These are phyloP conservation scores for Tinospora cordifolia DNA, from an alignment of 164 flowering plant species.

Conservation along the genomic window DNA sequence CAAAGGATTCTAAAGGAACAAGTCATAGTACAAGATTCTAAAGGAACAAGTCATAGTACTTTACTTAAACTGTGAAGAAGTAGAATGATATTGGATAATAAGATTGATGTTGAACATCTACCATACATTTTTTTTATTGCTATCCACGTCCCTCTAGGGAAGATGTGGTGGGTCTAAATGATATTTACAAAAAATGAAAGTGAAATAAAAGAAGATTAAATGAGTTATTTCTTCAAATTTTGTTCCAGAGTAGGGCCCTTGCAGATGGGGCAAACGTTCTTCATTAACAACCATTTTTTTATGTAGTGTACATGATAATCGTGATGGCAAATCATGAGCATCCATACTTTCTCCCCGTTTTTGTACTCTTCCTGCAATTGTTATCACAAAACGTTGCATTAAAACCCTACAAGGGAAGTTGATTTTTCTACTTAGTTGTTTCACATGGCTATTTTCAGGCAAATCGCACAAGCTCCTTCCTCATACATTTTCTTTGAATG, in stretches of 20 bases:
- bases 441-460: constrained; percentile 35
- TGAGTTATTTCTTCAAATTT: constrained; percentile 1
- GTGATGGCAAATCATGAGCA: constrained; percentile 41
- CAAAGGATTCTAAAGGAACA: not conserved
- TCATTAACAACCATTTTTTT: constrained; percentile 56
- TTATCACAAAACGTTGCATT: not conserved
- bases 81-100: not conserved
- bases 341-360: constrained; percentile 39
- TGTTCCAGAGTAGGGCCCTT: constrained; percentile 43
- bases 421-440: not conserved
- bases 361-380: constrained; percentile 54
- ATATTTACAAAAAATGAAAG: constrained; percentile 4
- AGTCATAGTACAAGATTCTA: no score
- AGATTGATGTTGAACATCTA: not conserved
- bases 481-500: constrained; percentile 25
- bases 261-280: constrained; percentile 65
- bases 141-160: not conserved
- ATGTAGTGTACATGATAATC: constrained; percentile 50
- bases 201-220: not conserved
- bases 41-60: not conserved
- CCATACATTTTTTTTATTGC: not conserved
- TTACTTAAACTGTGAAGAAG: not conserved
- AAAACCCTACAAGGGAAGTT: not conserved
- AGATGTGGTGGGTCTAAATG: constrained; percentile 3
- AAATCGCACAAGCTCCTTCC: constrained; percentile 45